Conservation (phyloP, 371 early-diverging fungal genomes). For the Actinomortierella wolfii region DNA sequence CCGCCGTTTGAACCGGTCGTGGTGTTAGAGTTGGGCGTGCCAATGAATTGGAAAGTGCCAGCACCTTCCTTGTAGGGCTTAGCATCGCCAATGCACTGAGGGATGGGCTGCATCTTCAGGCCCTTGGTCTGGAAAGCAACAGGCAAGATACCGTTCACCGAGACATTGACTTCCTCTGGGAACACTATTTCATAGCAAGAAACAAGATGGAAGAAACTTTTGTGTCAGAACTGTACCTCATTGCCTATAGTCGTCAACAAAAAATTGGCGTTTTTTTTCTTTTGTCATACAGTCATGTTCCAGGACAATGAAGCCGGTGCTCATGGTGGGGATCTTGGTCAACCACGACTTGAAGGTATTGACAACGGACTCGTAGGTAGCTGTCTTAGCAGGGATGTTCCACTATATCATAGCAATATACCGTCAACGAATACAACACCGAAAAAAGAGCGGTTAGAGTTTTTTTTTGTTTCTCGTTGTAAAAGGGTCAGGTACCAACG, state of each 20-base stretch:
- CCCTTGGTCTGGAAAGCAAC: conserved; percentile 23
- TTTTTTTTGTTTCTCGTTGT: neutral
- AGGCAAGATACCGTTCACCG: conserved; percentile 22
- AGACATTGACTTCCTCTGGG: conserved; percentile 33
- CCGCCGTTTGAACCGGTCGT: neutral
- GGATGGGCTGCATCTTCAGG: conserved; percentile 34
- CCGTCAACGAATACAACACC: too few species aligned
- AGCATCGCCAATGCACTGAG: conserved; percentile 39
- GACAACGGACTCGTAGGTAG: conserved; percentile 27
- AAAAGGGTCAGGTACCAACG: too few species aligned
- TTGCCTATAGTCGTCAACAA: too few species aligned
- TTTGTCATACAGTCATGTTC: conserved; percentile 8
- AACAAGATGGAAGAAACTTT: neutral
- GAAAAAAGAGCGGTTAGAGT: neutral
- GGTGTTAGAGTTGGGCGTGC: neutral
- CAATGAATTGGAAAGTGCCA: conserved; percentile 10
- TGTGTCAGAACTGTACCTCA: too few species aligned
- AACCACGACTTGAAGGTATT: conserved; percentile 24
- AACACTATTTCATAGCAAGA: conserved; percentile 15
- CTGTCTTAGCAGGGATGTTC: conserved; percentile 20
- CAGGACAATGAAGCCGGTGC: conserved; percentile 27
- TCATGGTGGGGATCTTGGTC: conserved; percentile 24
- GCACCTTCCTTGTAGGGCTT: conserved; percentile 45
- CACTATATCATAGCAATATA: conserved; percentile 14
- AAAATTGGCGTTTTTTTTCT: too few species aligned